Evolutionary conservation across 164 flowering plant genomes (phyloP), one percentile per base, ranked within the genome.

Genomic region (Macadamia tetraphylla): DNA sequence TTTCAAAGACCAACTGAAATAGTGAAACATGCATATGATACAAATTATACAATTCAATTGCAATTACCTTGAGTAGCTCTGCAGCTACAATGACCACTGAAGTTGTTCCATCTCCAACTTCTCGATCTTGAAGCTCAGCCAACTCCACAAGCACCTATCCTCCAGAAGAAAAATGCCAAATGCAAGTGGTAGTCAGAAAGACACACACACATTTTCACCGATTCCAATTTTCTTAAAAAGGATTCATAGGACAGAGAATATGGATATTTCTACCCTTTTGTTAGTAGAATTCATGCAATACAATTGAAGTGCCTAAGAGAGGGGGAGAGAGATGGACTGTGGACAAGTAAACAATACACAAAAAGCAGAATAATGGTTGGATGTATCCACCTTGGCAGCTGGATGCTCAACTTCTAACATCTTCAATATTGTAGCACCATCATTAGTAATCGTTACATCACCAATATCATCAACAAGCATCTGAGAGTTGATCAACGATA

Each of bases 381-480:
- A 12, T 10, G 5, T 63, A 48, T 60, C 65, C 71, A 90, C 99
- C 98, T 95, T 95, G n/a, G 98, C 99, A 74, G 99, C 96, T 57
- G 99, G 97, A 72, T 95, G 99, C 81, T 95, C 98, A 62, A 95
- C 97, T 74, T 95, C 99, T 60, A 95, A 81, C 98, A 95, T 95
- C 81, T 84, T 88, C 11, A 95, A 84, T 70, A 95, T 92, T 1
- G 99, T 95, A n/a, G 99, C 98, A 75, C 99, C 99, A 73, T 95
- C 99, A 72, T 95, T 95, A 43, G 98, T 91, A 49, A 95, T 91
- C 10, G 97, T 95, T 4, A 95, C 99, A 79, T 95, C 99, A 61
- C 99, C 97, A 77, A 92, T 92, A 74, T 95, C 99, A 85, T 95
- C 99, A 60, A 95, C 99, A n/a, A 95, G 81, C 98, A 95, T 95